Conservation (phyloP, 768 basidiomycete species). For the Podaxis sp. region DNA sequence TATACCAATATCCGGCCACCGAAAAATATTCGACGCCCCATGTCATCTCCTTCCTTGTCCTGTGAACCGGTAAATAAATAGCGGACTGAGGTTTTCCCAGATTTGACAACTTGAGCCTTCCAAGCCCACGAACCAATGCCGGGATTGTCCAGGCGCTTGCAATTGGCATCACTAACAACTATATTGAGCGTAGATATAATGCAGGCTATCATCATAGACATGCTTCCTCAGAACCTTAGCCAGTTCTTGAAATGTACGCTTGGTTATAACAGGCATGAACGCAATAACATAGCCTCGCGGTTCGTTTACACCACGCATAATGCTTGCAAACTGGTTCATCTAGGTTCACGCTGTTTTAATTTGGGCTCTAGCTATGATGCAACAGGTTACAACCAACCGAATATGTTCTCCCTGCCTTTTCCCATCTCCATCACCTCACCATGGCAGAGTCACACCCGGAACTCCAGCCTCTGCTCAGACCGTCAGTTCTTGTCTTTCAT, state of each 20-base stretch:
- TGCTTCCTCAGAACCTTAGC: not conserved
- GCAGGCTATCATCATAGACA: not conserved
- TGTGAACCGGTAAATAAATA: not conserved
- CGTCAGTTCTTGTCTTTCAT: conserved; percentile 29
- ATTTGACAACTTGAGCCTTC: not conserved
- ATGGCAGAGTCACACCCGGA: conserved; percentile 44
- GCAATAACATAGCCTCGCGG: not conserved
- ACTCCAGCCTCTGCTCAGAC: conserved; percentile 41
- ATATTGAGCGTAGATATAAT: not conserved
- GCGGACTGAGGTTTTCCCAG: not conserved
- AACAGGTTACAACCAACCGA: not conserved
- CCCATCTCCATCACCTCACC: conserved; percentile 6
- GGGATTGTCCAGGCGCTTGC: not conserved
- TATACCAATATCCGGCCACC: not conserved
- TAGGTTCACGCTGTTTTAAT: conserved; percentile 5
- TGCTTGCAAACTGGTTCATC: conserved; percentile 6
- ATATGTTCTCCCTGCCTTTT: conserved; percentile 10
- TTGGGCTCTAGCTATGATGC: conserved; percentile 4
- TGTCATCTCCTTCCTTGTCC: not conserved
- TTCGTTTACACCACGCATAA: not conserved
- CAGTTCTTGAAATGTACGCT: not conserved
- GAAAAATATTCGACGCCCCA: not conserved
- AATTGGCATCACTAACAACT: not conserved
- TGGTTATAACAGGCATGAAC: not conserved
- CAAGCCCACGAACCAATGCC: not conserved